These are phyloP conservation scores for Coemansia sp. DNA, from an alignment of 192 early-diverging fungal species.

Conservation along the genomic window DNA sequence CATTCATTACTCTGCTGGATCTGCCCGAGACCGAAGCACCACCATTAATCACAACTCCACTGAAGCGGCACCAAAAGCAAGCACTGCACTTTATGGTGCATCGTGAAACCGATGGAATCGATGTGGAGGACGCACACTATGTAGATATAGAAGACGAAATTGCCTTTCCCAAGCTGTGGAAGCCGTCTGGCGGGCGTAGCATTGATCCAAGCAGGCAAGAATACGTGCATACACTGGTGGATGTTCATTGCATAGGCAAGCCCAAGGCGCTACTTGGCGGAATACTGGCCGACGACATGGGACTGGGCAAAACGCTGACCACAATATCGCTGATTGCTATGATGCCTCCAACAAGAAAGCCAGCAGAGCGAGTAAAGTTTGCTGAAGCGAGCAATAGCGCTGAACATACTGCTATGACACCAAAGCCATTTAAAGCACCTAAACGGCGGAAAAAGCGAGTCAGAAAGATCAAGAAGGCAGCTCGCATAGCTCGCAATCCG, in stretches of 20 bases:
- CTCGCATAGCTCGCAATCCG: not conserved
- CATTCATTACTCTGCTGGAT: slow-evolving; percentile 51
- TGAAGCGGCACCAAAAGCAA: slow-evolving; percentile 82
- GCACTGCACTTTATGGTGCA: slow-evolving; percentile 76
- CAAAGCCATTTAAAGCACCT: not conserved
- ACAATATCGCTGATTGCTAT: slow-evolving; percentile 28
- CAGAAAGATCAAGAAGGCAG: not conserved
- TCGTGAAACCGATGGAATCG: slow-evolving; percentile 68
- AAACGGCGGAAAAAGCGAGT: too few species aligned
- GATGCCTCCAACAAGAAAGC: slow-evolving; percentile 15
- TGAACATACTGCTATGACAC: not conserved
- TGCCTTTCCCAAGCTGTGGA: slow-evolving; percentile 43
- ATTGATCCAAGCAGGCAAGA: not conserved
- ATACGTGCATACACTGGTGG: slow-evolving; percentile 32
- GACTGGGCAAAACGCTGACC: slow-evolving; percentile 50
- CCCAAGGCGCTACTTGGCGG: slow-evolving; percentile 42
- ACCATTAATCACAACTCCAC: slow-evolving; percentile 48
- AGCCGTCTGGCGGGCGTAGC: not conserved
- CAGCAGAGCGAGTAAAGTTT: slow-evolving; percentile 40
- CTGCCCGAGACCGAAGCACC: slow-evolving; percentile 50
- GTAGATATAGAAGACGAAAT: slow-evolving; percentile 4
- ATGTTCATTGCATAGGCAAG: slow-evolving; percentile 27
- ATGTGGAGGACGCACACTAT: slow-evolving; percentile 27
- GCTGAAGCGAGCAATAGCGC: not conserved
- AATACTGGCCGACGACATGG: slow-evolving; percentile 52